phyloP scores from a whole-genome alignment of 2,329 filamentous ascomycete species.

The Pseudogymnoascus sp. region DNA sequence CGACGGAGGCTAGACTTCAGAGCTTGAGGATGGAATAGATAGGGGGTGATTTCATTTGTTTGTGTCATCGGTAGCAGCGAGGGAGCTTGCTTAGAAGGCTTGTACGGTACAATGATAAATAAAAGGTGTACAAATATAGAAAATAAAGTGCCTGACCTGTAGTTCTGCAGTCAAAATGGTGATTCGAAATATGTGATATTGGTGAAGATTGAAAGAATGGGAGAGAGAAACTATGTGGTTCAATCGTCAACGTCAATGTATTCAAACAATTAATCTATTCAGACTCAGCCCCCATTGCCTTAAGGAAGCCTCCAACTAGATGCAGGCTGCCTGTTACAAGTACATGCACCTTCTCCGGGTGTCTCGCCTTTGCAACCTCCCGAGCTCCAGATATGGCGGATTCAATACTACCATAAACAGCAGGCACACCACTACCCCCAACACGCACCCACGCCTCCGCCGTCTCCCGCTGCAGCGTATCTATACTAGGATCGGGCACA shows the following conservation, averaged over 20 bases:
- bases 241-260: background rate
- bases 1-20: constrained; percentile 80
- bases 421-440: constrained; percentile 32
- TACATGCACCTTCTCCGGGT: constrained; percentile 20
- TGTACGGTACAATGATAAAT: constrained; percentile 6
- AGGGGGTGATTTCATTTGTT: background rate
- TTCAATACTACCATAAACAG: constrained; percentile 36
- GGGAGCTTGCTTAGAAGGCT: background rate
- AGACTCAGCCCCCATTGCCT: background rate
- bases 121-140: constrained; percentile 5
- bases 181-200: background rate
- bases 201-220: background rate
- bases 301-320: constrained; percentile 38
- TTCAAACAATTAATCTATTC: background rate
- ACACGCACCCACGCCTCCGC: background rate
- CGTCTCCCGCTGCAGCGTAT: constrained; percentile 4
- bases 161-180: background rate
- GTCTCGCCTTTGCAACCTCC: constrained; percentile 25
- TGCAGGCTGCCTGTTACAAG: constrained; percentile 56
- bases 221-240: no score
- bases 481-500: constrained; percentile 10
- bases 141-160: background rate
- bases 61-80: background rate
- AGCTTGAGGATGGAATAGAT: constrained; percentile 72
- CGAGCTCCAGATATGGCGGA: constrained; percentile 43